phyloP scores from a whole-genome alignment of 106 monocot species.

The Dendrobium nobile region DNA sequence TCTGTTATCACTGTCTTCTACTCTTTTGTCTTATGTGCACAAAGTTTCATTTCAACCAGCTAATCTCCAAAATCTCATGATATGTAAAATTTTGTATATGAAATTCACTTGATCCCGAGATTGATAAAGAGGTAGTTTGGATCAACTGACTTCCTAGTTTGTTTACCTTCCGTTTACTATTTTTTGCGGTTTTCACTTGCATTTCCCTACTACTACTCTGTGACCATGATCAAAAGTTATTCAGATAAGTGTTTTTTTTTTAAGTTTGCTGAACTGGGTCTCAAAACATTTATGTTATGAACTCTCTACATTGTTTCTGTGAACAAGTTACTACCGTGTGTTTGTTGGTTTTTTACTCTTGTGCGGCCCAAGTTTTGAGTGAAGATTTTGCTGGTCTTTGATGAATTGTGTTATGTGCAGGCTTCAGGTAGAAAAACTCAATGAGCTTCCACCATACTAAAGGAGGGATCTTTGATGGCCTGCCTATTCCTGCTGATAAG shows the following conservation, averaged over 20 bases:
- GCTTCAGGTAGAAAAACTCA: conserved; percentile 11
- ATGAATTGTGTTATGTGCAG: neutral
- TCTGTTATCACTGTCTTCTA: neutral
- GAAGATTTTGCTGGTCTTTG: neutral
- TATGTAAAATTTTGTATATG: neutral
- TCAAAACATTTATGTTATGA: neutral
- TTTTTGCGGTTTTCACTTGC: neutral
- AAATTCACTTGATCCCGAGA: too few relatives aligned
- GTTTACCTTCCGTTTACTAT: neutral
- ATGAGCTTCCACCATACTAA: conserved; percentile 43
- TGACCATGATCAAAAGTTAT: neutral
- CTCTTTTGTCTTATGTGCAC: neutral
- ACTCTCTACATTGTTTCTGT: neutral
- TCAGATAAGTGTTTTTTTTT: neutral
- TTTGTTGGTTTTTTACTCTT: neutral
- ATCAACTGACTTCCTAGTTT: too few relatives aligned
- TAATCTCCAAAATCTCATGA: neutral
- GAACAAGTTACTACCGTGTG: neutral
- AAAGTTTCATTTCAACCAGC: neutral
- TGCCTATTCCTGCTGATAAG: conserved; percentile 86
- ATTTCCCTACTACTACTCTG: neutral
- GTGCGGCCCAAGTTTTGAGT: neutral
- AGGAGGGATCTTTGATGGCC: conserved; percentile 75
- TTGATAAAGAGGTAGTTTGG: too few relatives aligned
- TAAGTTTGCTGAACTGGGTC: neutral